phyloP scores from a whole-genome alignment of 768 basidiomycete species.

The Grammothele lineata region DNA sequence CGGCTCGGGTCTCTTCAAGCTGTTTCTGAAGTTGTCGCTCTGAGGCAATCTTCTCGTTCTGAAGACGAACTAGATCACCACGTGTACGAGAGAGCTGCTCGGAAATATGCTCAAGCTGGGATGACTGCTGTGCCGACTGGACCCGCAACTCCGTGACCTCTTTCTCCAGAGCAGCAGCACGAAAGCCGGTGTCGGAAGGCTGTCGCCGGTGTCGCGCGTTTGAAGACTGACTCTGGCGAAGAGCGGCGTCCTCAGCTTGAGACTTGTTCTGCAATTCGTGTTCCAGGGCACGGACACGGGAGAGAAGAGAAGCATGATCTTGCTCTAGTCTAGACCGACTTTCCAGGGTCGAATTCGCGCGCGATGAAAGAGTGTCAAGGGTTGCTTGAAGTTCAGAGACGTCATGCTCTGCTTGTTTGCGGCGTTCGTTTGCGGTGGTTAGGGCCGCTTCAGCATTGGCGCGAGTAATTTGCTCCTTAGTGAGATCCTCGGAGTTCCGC shows the following conservation, averaged over 20 bases:
- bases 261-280: slow-evolving; percentile 13
- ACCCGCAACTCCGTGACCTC: slow-evolving; percentile 48
- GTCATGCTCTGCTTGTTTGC: slow-evolving; percentile 47
- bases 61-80: slow-evolving; percentile 42
- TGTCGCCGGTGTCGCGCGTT: slow-evolving; percentile 37
- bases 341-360: slow-evolving; percentile 43
- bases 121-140: slow-evolving; percentile 40
- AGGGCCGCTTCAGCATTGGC: slow-evolving; percentile 53
- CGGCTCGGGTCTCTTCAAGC: slow-evolving; percentile 38
- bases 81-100: slow-evolving; percentile 44
- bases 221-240: slow-evolving; percentile 7
- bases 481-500: slow-evolving; percentile 51
- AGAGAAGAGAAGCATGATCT: slow-evolving; percentile 55
- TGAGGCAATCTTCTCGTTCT: slow-evolving; percentile 56
- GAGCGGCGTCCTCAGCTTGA: slow-evolving; percentile 11
- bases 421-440: slow-evolving; percentile 41
- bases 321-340: slow-evolving; percentile 45
- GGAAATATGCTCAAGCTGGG: slow-evolving; percentile 36
- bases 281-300: slow-evolving; percentile 57
- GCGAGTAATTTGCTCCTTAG: slow-evolving; percentile 46
- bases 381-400: slow-evolving; percentile 52
- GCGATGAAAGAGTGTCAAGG: slow-evolving; percentile 49
- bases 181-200: slow-evolving; percentile 52
- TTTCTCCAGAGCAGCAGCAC: slow-evolving; percentile 47
- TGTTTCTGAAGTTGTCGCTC: slow-evolving; percentile 45